Base-by-base conservation (phyloP, 2,329 filamentous ascomycete species). In the Berkeleyomyces rouxiae region DNA sequence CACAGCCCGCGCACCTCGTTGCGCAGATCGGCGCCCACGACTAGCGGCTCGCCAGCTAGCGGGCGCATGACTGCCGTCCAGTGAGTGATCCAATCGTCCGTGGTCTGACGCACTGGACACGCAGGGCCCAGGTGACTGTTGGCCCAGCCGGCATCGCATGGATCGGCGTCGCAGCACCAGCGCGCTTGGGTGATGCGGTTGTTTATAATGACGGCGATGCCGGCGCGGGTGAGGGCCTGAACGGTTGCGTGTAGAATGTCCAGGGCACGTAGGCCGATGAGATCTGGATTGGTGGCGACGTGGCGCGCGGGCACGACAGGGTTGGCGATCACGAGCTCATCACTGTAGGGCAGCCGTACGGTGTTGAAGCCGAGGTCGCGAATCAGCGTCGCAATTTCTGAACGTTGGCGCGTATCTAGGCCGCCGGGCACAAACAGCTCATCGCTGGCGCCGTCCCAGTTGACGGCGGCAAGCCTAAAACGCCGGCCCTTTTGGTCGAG, bases 381-480 rank as follows among this genome's bases (percentile, higher is more conserved):
- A 69, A 87, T 85, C 13, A 79, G 80, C 65, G 72, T 68, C 3
- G 83, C 82, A 66, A 87, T 86, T 23, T 76, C 75, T 63, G 74
- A 74, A 44, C 84, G 82, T 71, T 87, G 82, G 68, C 79, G 78
- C 31, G 83, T 73, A 66, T 87, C 82, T 46, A 87, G 75, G 0
- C 84, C 84, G 43, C 82, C 81, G 0, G 82, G 77, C 9, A 87
- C 78, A 67, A 84, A 86, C 62, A 82, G 75, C 72, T 85, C 79
- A 68, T 87, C 84, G 69, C 82, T 85, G 2, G 80, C 84, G 42
- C 85, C 84, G 69, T 87, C 87, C 84, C 84, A 87, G 72, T 87
- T 87, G 68, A 86, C 75, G 23, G 81, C 83, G 16, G 80, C 73
- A 6, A 88, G 75, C 73, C 83, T 84, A 71, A 83, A 82, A 39